Percentiles rank a stretch among this genome's conserved stretches.
phyloP scores from a whole-genome alignment of 2,329 filamentous ascomycete genomes.

The Alternaria ventricosa region DNA sequence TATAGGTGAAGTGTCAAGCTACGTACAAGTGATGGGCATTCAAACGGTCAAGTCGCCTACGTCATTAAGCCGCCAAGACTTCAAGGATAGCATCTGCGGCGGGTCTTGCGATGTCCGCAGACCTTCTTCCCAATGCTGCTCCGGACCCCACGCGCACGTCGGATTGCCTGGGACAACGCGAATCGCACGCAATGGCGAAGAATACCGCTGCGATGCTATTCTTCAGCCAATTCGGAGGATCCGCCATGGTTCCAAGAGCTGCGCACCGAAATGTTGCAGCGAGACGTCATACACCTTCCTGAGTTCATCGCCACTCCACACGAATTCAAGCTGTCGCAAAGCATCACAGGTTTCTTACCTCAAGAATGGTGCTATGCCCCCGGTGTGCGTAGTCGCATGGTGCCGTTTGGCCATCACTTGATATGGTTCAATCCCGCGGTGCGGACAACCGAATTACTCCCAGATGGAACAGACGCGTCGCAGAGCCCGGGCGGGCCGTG shows the following conservation, averaged over 20 bases:
- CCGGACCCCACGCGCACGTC: constrained; percentile 21
- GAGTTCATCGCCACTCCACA: constrained; percentile 66
- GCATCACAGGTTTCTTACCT: constrained; percentile 33
- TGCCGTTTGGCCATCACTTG: constrained; percentile 78
- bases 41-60: background rate
- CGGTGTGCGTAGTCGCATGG: constrained; percentile 18
- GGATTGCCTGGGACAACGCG: constrained; percentile 11
- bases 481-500: constrained; percentile 78
- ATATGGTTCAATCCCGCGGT: constrained; percentile 83
- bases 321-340: constrained; percentile 66
- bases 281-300: constrained; percentile 57
- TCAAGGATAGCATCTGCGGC: background rate
- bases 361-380: constrained; percentile 13
- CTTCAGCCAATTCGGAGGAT: constrained; percentile 11
- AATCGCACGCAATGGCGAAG: constrained; percentile 24
- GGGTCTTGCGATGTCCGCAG: background rate
- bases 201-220: constrained; percentile 20
- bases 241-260: constrained; percentile 36
- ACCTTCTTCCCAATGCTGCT: constrained; percentile 24
- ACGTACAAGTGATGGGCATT: background rate
- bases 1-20: background rate
- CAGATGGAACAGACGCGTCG: constrained; percentile 83
- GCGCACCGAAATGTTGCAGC: constrained; percentile 52
- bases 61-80: constrained; percentile 13
- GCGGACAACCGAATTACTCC: constrained; percentile 66